Evolutionary conservation across 352 stramenopile species (phyloP), one percentile per base, ranked within the genome.

Genomic region (Peronospora belbahrii): DNA sequence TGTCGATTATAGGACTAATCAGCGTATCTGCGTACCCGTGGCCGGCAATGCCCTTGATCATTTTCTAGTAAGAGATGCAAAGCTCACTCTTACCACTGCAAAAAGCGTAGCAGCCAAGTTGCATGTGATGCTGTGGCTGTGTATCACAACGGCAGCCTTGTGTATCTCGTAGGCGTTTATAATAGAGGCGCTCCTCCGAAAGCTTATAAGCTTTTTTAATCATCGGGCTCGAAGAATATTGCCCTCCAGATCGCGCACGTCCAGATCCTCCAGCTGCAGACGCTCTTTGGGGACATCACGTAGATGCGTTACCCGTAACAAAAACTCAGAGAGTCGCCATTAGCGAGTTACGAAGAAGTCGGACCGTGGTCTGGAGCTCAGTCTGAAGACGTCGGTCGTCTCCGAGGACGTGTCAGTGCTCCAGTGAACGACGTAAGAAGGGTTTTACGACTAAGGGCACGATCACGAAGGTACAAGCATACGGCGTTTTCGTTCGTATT

Each of bases 281-380:
- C 94, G 89, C 68, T 98, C 95, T 61, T 98, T 98, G 42, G 96
- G 88, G 31, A 98, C 89, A n/a, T 96, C 65, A 98, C 95, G 77
- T 95, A 97, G 38, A 98, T 87, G 30, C 89, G 75, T 55, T 92
- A 95, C 9, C 87, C 87, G 18, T 88, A 72, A 22, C 92, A 83
- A 38, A 98, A 95, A 45, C 69, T 94, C 57, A 97, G 94, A 27
- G 89, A 94, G 10, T 93, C 95, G 18, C 93, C 93, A 11, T n/a
- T n/a, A n/a, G 13, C 95, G 96, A 35, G 87, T 98, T 34, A 97
- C 92, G 50, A 85, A 81, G 52, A 76, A 88, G 18, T 89, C 82
- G 20, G 57, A 78, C 28, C 72, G 77, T 20, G 78, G 78, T 6
- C 54, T 97, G 1, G 92, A 98, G 59, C 48, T 98, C 36, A 97